Base-by-base conservation (phyloP, 768 basidiomycete genomes). In the Leccinum ochraceum region DNA sequence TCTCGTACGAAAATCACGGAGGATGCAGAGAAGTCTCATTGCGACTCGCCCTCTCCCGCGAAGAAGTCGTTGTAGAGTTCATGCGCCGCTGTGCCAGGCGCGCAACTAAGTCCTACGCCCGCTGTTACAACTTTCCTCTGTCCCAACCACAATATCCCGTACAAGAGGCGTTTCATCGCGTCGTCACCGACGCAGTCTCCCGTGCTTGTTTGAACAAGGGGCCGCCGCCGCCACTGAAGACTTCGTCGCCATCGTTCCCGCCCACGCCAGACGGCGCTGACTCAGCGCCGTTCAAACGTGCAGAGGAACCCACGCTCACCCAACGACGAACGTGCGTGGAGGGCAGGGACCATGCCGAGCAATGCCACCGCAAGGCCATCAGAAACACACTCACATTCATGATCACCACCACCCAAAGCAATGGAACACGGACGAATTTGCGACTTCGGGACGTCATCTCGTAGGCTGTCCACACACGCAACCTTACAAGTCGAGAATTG, bases 21-120 rank as follows among this genome's bases (percentile, higher is more conserved):
- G 81, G 92, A n/a, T 76, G 92, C 30, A 78, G 88, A 36, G 92
- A 94, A 67, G 81, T 92, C 1, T 78, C 82, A 0, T 67, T 92
- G 26, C 76, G 91, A 11, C 81, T 94, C 3, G 78, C 80, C 65
- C 75, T 87, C 2, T 79, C 80, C 0, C 75, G 88, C n/a, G 90
- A 92, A 67, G 89, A 90, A 67, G 71, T 76, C 34, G 65, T 87
- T 0, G 75, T 78, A 2, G 85, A 87, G 64, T 78, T 75, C 10
- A 65, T 92, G 60, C 73, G 80, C 54, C 75, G 83, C 51, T 89
- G 86, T 86, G 74, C 84, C 7, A 74, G 81, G 53, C 75, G 80
- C 13, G 79, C 81, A 10, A 77, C 78, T 36, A 84, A 88, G 64
- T 65, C 70, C 6, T 72, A 67, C 69, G 22, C 59, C 32, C 54